Evolutionary conservation across 73 alveolate species (phyloP).

Genomic region (Symbiodinium natans): DNA sequence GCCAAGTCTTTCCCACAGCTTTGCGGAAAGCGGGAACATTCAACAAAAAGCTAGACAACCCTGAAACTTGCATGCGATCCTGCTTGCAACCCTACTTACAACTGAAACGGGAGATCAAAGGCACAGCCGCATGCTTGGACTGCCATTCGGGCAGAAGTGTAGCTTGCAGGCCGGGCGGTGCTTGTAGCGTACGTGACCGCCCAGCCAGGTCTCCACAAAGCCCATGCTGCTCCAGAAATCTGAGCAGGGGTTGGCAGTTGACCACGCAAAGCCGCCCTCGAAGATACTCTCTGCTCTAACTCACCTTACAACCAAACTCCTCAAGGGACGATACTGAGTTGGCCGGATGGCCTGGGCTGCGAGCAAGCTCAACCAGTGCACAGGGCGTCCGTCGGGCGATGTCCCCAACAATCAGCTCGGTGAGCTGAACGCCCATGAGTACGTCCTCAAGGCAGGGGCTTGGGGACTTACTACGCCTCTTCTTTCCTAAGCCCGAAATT

Average conservation of each 20-base stretch:
- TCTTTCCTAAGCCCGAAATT: no score
- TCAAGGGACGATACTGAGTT: no score
- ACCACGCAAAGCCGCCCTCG: no score
- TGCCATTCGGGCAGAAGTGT: slow-evolving; percentile 6
- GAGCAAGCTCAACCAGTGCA: not conserved
- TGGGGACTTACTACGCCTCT: no score
- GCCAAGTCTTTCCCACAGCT: no score
- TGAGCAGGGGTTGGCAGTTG: not conserved
- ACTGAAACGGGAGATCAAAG: not conserved
- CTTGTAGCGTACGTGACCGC: slow-evolving; percentile 17
- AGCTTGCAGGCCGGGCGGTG: slow-evolving; percentile 23
- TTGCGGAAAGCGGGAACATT: no score
- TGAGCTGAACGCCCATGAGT: not conserved
- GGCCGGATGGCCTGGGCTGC: slow-evolving; percentile 6
- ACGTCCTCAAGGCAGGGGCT: not conserved
- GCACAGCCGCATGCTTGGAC: slow-evolving; percentile 16
- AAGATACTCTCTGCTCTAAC: no score
- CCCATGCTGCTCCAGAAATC: slow-evolving; percentile 17
- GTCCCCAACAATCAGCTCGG: not conserved
- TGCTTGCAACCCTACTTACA: no score
- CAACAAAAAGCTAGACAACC: no score
- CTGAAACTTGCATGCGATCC: no score
- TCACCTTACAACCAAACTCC: no score
- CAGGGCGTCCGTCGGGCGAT: not conserved
- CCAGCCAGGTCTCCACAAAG: slow-evolving; percentile 1